phyloP scores from a whole-genome alignment of 2,329 filamentous ascomycete species.

The Diaporthe sp. region DNA sequence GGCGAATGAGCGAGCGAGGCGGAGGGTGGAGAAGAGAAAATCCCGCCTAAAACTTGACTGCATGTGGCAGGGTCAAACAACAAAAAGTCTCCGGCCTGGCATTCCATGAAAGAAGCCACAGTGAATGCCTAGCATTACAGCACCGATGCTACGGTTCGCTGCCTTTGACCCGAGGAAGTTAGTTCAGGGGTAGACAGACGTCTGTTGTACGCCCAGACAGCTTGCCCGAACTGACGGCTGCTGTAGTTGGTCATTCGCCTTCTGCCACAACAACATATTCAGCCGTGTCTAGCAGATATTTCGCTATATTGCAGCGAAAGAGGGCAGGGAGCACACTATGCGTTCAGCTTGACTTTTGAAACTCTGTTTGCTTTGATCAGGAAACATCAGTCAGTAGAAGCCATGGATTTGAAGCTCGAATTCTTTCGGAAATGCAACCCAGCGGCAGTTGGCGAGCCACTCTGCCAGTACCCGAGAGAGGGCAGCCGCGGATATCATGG shows the following conservation, averaged over 20 bases:
- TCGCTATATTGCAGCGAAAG: background rate
- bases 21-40: background rate
- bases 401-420: conserved; percentile 3
- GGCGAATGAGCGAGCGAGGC: background rate
- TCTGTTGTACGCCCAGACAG: background rate
- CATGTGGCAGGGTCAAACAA: conserved; percentile 34
- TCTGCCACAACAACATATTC: background rate
- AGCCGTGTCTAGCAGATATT: background rate
- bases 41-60: conserved; percentile 8
- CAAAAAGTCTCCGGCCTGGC: conserved; percentile 18
- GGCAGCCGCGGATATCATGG: conserved; percentile 1
- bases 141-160: background rate
- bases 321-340: background rate
- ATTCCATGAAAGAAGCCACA: background rate
- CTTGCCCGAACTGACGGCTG: background rate
- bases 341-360: background rate
- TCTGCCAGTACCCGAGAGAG: conserved; percentile 9
- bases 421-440: background rate
- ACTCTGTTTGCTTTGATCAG: background rate
- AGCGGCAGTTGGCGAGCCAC: conserved; percentile 37
- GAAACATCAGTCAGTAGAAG: background rate
- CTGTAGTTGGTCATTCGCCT: background rate
- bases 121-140: background rate
- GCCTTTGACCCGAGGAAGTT: conserved; percentile 1
- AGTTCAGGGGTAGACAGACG: conserved; percentile 18